These are phyloP conservation scores for Pluteus cervinus DNA, from an alignment of 768 basidiomycete genomes.

Conservation along the genomic window DNA sequence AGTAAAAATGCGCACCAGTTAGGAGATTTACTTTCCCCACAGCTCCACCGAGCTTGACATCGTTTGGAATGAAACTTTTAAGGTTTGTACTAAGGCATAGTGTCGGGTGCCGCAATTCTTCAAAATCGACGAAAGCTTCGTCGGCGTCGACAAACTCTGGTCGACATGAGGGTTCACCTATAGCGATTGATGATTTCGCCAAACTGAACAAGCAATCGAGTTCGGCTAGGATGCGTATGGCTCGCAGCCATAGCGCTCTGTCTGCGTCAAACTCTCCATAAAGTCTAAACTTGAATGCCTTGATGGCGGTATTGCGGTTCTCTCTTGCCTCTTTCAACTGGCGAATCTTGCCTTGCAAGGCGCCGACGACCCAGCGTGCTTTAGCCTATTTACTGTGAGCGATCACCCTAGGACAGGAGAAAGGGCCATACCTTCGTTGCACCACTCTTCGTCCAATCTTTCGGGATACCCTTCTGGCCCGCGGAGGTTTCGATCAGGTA, in stretches of 20 bases:
- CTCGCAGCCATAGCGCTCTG: constrained; percentile 75
- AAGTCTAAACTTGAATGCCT: constrained; percentile 74
- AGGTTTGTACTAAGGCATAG: constrained; percentile 57
- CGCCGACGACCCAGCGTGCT: constrained; percentile 72
- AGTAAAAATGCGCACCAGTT: constrained; percentile 54
- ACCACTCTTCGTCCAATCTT: constrained; percentile 75
- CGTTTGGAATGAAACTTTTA: constrained; percentile 87
- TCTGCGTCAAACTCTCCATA: constrained; percentile 81
- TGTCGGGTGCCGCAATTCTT: constrained; percentile 86
- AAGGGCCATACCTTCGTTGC: constrained; percentile 63
- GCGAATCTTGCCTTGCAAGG: constrained; percentile 66
- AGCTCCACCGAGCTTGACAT: constrained; percentile 78
- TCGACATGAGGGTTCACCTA: constrained; percentile 92
- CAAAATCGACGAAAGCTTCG: constrained; percentile 79
- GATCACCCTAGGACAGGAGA: background rate
- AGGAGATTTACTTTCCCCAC: constrained; percentile 74
- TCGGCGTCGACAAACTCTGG: constrained; percentile 83
- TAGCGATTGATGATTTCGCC: constrained; percentile 80
- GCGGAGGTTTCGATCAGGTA: constrained; percentile 77
- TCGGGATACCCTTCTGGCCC: constrained; percentile 59
- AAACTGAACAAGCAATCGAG: constrained; percentile 94
- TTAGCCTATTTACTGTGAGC: constrained; percentile 40
- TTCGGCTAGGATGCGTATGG: constrained; percentile 83
- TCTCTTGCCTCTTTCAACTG: constrained; percentile 92
- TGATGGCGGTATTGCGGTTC: constrained; percentile 72